Conservation (phyloP, 805 yeast genomes). For the Kazachstania viticola region DNA sequence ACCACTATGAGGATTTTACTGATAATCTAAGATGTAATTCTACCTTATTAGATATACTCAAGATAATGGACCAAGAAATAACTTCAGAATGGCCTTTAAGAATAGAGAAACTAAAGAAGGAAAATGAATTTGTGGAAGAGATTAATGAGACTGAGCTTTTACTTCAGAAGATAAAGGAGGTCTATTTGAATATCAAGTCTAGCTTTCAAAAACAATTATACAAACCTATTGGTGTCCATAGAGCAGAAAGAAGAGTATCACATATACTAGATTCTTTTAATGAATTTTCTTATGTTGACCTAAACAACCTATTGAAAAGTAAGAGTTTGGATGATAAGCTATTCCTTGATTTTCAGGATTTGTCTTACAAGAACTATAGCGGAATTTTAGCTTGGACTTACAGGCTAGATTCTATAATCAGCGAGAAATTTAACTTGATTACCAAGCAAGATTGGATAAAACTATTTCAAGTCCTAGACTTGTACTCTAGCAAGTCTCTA, state of each 20-base stretch:
- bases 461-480: constrained; percentile 62
- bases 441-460: constrained; percentile 68
- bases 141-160: constrained; percentile 19
- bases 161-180: constrained; percentile 25
- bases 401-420: constrained; percentile 50
- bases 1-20: constrained; percentile 65
- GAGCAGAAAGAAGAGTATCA: constrained; percentile 13
- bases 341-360: constrained; percentile 11
- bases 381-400: constrained; percentile 52
- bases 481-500: constrained; percentile 46
- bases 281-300: constrained; percentile 10
- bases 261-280: constrained; percentile 11
- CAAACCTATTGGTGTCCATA: constrained; percentile 36
- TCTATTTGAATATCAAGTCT: constrained; percentile 58
- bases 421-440: constrained; percentile 36
- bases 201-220: constrained; percentile 59
- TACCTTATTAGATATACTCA: constrained; percentile 51
- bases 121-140: constrained; percentile 5
- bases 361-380: constrained; percentile 16
- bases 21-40: constrained; percentile 52
- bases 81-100: constrained; percentile 37
- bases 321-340: constrained; percentile 20
- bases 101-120: constrained; percentile 25
- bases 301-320: constrained; percentile 6
- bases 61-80: constrained; percentile 57